Percentiles rank a stretch among this genome's conserved stretches.
phyloP scores from a whole-genome alignment of 176 grass and related monocot species.

The Zizania latifolia region DNA sequence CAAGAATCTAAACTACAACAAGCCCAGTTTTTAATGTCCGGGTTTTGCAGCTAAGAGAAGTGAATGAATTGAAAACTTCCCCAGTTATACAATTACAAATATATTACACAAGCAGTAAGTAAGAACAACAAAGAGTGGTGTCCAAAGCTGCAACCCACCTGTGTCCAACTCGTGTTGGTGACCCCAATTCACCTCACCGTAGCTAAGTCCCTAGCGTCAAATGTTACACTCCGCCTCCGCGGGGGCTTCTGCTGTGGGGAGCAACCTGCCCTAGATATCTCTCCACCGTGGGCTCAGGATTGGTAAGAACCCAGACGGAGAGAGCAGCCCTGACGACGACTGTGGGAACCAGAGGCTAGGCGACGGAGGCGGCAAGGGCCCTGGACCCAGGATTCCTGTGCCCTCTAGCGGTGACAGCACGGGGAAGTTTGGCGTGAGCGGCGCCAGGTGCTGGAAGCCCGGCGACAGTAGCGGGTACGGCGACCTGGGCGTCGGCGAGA shows the following conservation, averaged over 20 bases:
- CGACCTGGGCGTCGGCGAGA: conserved; percentile 64
- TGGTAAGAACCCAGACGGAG: conserved; percentile 66
- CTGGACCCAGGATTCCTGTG: conserved; percentile 59
- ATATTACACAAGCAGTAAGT: conserved; percentile 40
- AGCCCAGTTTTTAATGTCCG: conserved; percentile 1
- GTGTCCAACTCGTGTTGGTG: conserved; percentile 4
- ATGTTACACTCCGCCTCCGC: conserved; percentile 30
- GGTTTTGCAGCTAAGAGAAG: conserved; percentile 32
- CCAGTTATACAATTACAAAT: conserved; percentile 50
- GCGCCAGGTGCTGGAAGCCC: conserved; percentile 49
- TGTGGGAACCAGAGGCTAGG: conserved; percentile 61
- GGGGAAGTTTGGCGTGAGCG: conserved; percentile 58
- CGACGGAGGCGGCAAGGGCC: conserved; percentile 45
- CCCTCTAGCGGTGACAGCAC: conserved; percentile 52
- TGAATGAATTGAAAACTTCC: conserved; percentile 44
- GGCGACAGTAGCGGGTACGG: conserved; percentile 73
- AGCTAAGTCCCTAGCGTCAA: conserved; percentile 43
- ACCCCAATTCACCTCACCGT: conserved; percentile 3
- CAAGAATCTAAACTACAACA: conserved; percentile 49
- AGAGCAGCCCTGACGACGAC: conserved; percentile 63
- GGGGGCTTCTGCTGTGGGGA: background rate
- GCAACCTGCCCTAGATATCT: conserved; percentile 41
- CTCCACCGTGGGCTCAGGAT: conserved; percentile 70
- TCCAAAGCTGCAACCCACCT: conserved; percentile 47
- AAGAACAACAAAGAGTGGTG: conserved; percentile 35